These are phyloP conservation scores for Calonectria pteridis DNA, from an alignment of 2,329 filamentous ascomycete species.

Conservation along the genomic window DNA sequence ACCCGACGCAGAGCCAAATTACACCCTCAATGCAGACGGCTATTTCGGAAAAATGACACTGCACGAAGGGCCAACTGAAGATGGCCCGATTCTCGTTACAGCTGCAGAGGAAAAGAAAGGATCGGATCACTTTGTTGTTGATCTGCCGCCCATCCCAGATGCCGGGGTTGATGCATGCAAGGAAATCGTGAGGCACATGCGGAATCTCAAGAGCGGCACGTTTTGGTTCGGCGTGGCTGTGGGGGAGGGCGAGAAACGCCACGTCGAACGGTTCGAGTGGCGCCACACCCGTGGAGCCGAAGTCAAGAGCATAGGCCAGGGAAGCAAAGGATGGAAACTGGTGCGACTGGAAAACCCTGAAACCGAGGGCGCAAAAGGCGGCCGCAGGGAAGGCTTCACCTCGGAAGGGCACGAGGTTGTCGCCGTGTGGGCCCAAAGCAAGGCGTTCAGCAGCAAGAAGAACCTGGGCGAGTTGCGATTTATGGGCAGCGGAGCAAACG, in stretches of 20 bases:
- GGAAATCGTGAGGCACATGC: not conserved
- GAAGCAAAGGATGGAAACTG: constrained; percentile 54
- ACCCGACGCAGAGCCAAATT: not conserved
- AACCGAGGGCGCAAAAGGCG: not conserved
- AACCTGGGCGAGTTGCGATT: not conserved
- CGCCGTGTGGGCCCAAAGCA: not conserved
- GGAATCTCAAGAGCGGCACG: not conserved
- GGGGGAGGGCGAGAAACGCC: not conserved
- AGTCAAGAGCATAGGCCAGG: constrained; percentile 17
- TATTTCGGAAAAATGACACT: not conserved
- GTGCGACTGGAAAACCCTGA: constrained; percentile 7
- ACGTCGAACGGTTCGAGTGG: constrained; percentile 19
- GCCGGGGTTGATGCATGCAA: not conserved
- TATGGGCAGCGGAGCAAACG: not conserved
- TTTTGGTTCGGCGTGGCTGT: constrained; percentile 19
- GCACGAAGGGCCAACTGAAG: not conserved
- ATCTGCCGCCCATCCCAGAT: not conserved
- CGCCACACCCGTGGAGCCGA: constrained; percentile 24
- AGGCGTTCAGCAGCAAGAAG: not conserved
- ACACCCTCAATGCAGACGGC: not conserved
- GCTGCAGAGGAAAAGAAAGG: not conserved
- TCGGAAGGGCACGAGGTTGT: not conserved
- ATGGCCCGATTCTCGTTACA: not conserved
- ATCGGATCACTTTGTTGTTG: not conserved
- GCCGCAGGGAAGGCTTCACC: not conserved